Evolutionary conservation across 2,329 filamentous ascomycete species (phyloP).

Genomic region (Calonectria naviculata): DNA sequence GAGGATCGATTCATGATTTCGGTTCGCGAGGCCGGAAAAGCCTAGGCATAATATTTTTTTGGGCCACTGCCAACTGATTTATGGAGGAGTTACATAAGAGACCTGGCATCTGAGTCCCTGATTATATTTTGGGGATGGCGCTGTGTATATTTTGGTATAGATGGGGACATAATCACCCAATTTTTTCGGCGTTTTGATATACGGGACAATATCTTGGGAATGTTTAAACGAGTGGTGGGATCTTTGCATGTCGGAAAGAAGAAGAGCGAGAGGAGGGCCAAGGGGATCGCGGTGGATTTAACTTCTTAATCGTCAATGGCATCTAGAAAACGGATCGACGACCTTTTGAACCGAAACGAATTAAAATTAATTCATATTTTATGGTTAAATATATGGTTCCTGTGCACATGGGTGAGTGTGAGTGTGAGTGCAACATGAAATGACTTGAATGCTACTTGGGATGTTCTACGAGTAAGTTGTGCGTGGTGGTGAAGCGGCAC

Average conservation of each 20-base stretch:
- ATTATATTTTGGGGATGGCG: not conserved
- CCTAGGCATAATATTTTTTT: slow-evolving; percentile 30
- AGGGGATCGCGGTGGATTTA: slow-evolving; percentile 23
- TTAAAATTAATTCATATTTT: not conserved
- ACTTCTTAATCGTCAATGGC: slow-evolving; percentile 26
- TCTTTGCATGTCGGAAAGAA: slow-evolving; percentile 21
- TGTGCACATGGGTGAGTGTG: too few relatives aligned
- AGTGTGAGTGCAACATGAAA: not conserved
- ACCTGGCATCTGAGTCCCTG: slow-evolving; percentile 8
- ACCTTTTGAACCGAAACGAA: slow-evolving; percentile 33
- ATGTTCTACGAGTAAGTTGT: too few relatives aligned
- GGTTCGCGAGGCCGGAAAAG: slow-evolving; percentile 49
- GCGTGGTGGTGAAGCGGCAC: too few relatives aligned
- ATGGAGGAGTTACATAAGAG: slow-evolving; percentile 20
- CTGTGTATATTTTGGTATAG: slow-evolving; percentile 42
- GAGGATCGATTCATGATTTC: slow-evolving; percentile 56
- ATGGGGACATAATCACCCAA: slow-evolving; percentile 34
- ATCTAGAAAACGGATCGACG: slow-evolving; percentile 25
- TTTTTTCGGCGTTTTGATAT: slow-evolving; percentile 40
- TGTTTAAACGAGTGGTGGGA: slow-evolving; percentile 13
- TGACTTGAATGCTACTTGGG: too few relatives aligned
- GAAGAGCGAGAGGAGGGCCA: slow-evolving; percentile 19
- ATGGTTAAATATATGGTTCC: not conserved
- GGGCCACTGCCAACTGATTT: slow-evolving; percentile 20
- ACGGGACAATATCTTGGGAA: slow-evolving; percentile 28